Evolutionary conservation across 1,284 basidiomycete genomes (phyloP).

Genomic region (Peniophora sp.): DNA sequence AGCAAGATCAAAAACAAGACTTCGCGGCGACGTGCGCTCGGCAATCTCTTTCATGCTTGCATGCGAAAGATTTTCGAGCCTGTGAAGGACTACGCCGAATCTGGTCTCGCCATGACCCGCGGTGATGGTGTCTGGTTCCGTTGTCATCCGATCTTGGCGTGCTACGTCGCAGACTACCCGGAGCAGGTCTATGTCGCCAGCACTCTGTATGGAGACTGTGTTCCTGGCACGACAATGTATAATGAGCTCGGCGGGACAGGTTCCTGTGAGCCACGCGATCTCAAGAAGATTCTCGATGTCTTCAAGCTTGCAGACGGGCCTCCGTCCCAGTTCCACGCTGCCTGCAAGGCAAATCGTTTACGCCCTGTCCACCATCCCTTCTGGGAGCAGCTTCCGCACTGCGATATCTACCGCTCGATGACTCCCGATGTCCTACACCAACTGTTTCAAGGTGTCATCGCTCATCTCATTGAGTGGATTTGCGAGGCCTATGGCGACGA

Average conservation of each 20-base stretch:
- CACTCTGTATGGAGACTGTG: neutral
- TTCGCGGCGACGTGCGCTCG: neutral
- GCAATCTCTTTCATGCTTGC: neutral
- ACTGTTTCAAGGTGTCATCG: constrained; percentile 17
- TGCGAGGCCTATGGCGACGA: constrained; percentile 4
- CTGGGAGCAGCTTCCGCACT: constrained; percentile 21
- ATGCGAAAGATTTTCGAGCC: neutral
- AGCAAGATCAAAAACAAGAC: neutral
- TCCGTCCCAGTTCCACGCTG: neutral
- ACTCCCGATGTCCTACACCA: constrained; percentile 30
- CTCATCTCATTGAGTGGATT: constrained; percentile 3
- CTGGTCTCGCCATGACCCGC: neutral
- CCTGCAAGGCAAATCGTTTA: neutral
- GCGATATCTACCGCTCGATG: constrained; percentile 20
- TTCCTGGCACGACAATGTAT: too few relatives aligned
- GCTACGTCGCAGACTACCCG: neutral
- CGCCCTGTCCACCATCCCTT: constrained; percentile 16
- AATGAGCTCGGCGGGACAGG: neutral
- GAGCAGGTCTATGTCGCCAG: constrained; percentile 1
- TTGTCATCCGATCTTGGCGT: neutral
- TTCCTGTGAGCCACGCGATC: neutral
- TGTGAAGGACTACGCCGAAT: neutral
- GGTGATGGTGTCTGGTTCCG: neutral
- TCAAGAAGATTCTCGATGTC: neutral
- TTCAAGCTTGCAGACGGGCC: neutral